Conservation (phyloP, 163 green algal genomes). For the Chlorella variabilis region DNA sequence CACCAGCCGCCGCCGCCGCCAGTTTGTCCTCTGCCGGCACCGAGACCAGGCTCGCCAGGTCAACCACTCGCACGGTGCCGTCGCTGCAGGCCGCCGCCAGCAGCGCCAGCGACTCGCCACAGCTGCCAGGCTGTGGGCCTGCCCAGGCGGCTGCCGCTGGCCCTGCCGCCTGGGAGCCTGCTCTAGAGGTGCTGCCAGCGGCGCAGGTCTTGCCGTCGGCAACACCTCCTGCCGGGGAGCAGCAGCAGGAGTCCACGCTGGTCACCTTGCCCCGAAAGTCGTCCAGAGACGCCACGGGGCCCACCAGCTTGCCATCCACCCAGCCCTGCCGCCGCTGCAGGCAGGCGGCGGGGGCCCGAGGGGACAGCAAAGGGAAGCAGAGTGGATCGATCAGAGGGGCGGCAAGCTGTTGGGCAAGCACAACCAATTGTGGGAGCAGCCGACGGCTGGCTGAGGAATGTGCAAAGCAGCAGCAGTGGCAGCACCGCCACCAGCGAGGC, state of each 20-base stretch:
- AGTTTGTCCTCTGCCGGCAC: not conserved
- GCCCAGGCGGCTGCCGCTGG: no score
- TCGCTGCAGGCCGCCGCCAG: slow-evolving; percentile 43
- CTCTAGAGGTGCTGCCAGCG: not conserved
- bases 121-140: not conserved
- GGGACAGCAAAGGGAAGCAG: not conserved
- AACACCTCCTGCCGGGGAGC: not conserved
- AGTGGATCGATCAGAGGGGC: no score
- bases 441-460: no score
- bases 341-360: not conserved
- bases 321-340: slow-evolving; percentile 11
- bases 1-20: not conserved
- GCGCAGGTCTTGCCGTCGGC: no score
- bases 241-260: not conserved
- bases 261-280: slow-evolving; percentile 22
- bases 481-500: not conserved
- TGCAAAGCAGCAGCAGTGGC: not conserved
- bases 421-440: no score
- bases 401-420: not conserved
- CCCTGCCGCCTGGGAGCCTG: not conserved
- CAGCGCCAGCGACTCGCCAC: not conserved
- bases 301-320: slow-evolving; percentile 43
- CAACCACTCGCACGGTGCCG: slow-evolving; percentile 27
- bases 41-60: slow-evolving; percentile 2
- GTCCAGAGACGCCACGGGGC: slow-evolving; percentile 24